Evolutionary conservation across 352 stramenopile species (phyloP).

Genomic region (Phytophthora capsici): DNA sequence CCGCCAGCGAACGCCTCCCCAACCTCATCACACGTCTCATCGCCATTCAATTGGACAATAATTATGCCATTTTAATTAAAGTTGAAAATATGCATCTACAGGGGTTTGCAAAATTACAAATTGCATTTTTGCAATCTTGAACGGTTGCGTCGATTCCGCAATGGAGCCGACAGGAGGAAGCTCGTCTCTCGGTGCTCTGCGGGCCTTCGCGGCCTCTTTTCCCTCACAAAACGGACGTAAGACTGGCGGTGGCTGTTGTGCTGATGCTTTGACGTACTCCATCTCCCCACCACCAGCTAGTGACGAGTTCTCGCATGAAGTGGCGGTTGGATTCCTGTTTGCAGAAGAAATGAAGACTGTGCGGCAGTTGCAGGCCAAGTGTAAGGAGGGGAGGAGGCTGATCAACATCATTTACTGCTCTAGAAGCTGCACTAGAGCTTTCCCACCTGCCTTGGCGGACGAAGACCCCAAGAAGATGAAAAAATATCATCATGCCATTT

Average conservation of each 20-base stretch:
- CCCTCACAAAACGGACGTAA: constrained; percentile 23
- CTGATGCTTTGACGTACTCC: constrained; percentile 33
- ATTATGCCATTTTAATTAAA: not conserved
- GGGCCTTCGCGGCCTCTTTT: constrained; percentile 33
- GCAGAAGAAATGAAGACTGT: constrained; percentile 71
- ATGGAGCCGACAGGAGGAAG: constrained; percentile 19
- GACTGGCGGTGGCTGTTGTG: constrained; percentile 13
- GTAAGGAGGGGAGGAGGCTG: constrained; percentile 39
- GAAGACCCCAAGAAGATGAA: constrained; percentile 29
- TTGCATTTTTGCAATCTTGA: constrained; percentile 12
- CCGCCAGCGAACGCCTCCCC: not conserved
- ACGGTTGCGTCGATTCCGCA: constrained; percentile 14
- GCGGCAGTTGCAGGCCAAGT: constrained; percentile 53
- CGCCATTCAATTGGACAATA: constrained; percentile 37
- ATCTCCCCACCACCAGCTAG: constrained; percentile 29
- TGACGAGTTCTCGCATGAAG: constrained; percentile 60
- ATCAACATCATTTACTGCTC: constrained; percentile 64
- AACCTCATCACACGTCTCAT: constrained; percentile 17
- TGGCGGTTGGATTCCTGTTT: constrained; percentile 53
- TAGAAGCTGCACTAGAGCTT: constrained; percentile 58
- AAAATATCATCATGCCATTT: constrained; percentile 59
- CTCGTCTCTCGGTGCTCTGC: constrained; percentile 36
- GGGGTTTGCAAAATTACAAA: too few species aligned
- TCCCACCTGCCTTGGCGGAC: constrained; percentile 42
- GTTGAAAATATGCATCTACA: not conserved